These are phyloP conservation scores for Cinchona pubescens DNA, from an alignment of 257 asterid species.

Conservation along the genomic window DNA sequence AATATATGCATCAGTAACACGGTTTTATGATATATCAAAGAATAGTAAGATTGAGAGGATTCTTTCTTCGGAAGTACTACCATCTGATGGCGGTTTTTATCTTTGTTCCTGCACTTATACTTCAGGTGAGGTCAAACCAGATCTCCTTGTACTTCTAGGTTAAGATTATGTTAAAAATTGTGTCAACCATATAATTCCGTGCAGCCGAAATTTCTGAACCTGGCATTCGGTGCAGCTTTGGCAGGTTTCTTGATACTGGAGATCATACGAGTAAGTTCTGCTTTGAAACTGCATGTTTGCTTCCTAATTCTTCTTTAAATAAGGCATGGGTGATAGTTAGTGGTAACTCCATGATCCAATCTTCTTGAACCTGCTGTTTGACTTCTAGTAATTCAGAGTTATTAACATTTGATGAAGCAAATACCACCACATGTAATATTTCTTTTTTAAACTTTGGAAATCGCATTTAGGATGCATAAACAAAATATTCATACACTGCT, in stretches of 20 bases:
- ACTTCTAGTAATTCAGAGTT: not conserved
- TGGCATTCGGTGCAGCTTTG: conserved; percentile 95
- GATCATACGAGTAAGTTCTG: conserved; percentile 75
- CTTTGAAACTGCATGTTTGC: conserved; percentile 14
- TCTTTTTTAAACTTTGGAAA: not conserved
- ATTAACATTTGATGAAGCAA: not conserved
- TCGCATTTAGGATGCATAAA: not conserved
- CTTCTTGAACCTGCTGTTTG: not conserved
- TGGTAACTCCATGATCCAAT: not conserved
- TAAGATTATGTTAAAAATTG: not conserved
- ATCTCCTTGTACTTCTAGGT: conserved; percentile 1
- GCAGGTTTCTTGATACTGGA: conserved; percentile 81
- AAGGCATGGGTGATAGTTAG: not conserved
- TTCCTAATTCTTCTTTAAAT: conserved; percentile 3
- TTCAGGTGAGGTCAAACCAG: conserved; percentile 33
- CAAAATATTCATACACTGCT: conserved; percentile 4
- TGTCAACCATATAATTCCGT: conserved; percentile 17
- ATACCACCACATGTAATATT: not conserved
- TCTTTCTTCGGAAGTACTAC: conserved; percentile 94
- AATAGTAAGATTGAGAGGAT: conserved; percentile 81
- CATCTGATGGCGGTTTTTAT: conserved; percentile 81
- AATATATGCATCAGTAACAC: conserved; percentile 61
- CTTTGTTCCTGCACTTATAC: conserved; percentile 48
- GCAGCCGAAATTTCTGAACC: conserved; percentile 57
- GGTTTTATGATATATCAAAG: conserved; percentile 76